These are phyloP conservation scores for Globisporangium carolinianum DNA, from an alignment of 352 stramenopile species.

Conservation along the genomic window DNA sequence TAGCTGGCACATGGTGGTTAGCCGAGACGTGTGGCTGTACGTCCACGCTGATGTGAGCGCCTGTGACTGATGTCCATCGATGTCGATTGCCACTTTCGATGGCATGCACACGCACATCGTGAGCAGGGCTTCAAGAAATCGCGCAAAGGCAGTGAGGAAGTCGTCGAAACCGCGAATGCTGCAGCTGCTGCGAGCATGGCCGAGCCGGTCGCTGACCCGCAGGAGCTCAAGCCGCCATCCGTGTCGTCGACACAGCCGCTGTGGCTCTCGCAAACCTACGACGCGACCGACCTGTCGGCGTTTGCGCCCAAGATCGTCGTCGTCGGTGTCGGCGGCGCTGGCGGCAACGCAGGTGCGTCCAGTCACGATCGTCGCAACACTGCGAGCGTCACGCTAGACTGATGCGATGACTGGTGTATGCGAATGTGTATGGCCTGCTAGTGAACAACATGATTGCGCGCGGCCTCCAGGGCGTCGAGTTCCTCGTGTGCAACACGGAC, in stretches of 20 bases:
- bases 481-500: constrained; percentile 90
- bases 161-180: background rate
- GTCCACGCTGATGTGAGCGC: too few species aligned
- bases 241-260: constrained; percentile 61
- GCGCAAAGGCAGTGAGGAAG: constrained; percentile 25
- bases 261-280: constrained; percentile 65
- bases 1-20: too few species aligned
- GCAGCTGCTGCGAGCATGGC: constrained; percentile 6
- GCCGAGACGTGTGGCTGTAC: too few species aligned
- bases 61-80: too few species aligned
- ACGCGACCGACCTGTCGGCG: constrained; percentile 50
- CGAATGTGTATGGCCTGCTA: constrained; percentile 4
- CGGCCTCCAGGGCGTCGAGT: constrained; percentile 77
- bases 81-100: too few species aligned
- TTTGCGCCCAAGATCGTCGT: constrained; percentile 86
- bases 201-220: constrained; percentile 13
- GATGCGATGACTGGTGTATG: too few species aligned
- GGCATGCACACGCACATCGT: background rate
- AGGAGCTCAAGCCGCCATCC: constrained; percentile 33
- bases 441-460: constrained; percentile 89
- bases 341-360: constrained; percentile 71
- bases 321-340: constrained; percentile 81
- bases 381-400: too few species aligned
- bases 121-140: constrained; percentile 50
- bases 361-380: too few species aligned